Conservation (phyloP, 352 stramenopile genomes). For the Nothophytophthora sp. region DNA sequence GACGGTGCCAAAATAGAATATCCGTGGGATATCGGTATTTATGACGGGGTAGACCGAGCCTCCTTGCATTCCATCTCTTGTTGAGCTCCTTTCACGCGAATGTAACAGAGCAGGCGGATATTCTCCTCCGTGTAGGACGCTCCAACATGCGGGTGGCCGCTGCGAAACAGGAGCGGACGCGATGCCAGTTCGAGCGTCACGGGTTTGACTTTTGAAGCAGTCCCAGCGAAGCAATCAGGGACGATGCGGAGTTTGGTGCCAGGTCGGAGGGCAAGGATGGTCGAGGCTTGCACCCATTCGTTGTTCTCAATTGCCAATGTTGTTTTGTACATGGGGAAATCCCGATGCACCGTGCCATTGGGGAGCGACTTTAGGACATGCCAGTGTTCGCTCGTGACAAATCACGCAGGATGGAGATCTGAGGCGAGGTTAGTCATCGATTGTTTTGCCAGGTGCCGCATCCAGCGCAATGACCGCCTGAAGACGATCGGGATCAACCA, state of each 20-base stretch:
- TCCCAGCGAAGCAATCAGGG: not conserved
- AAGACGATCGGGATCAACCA: no score
- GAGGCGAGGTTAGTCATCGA: no score
- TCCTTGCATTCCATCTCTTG: not conserved
- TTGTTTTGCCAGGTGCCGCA: no score
- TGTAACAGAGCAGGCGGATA: constrained; percentile 1
- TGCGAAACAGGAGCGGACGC: constrained; percentile 2
- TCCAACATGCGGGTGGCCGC: not conserved
- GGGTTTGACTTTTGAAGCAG: not conserved
- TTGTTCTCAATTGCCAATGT: not conserved
- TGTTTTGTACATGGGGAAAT: constrained; percentile 1
- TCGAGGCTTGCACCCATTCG: not conserved
- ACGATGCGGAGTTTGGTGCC: not conserved
- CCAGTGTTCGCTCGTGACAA: no score
- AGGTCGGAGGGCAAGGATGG: constrained; percentile 1
- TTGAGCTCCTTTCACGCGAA: not conserved
- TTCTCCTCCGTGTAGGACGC: not conserved
- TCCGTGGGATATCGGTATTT: no score
- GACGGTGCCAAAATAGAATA: no score
- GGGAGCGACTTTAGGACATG: not conserved
- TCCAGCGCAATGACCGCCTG: no score
- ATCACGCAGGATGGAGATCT: no score
- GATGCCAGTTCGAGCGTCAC: not conserved
- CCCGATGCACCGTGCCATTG: not conserved
- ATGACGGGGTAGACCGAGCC: no score